phyloP scores from a whole-genome alignment of 2,329 filamentous ascomycete species.

The Exophiala calicioides region DNA sequence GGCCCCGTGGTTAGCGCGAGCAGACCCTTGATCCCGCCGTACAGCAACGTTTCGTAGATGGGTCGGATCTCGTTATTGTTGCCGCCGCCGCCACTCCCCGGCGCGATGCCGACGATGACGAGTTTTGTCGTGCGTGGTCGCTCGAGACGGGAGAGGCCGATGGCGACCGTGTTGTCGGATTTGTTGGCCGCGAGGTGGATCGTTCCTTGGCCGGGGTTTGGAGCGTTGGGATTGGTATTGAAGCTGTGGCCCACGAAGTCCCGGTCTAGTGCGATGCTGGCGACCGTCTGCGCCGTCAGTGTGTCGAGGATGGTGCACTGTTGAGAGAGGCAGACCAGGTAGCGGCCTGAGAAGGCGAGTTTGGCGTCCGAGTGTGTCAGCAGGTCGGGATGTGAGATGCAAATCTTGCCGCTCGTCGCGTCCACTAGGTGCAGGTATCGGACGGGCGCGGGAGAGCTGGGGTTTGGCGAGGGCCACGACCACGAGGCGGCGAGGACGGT shows the following conservation, averaged over 20 bases:
- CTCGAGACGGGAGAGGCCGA: slow-evolving; percentile 14
- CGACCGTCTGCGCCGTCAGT: slow-evolving; percentile 49
- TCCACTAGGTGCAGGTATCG: slow-evolving; percentile 73
- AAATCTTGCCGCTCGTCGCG: slow-evolving; percentile 65
- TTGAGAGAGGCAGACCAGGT: slow-evolving; percentile 73
- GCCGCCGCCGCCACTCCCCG: not conserved
- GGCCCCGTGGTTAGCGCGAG: slow-evolving; percentile 18
- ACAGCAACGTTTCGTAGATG: slow-evolving; percentile 15
- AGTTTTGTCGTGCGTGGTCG: slow-evolving; percentile 10
- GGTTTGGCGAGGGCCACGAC: slow-evolving; percentile 37
- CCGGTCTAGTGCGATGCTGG: slow-evolving; percentile 12
- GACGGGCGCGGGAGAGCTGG: slow-evolving; percentile 55
- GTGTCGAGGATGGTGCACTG: slow-evolving; percentile 80
- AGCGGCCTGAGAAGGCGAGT: slow-evolving; percentile 71
- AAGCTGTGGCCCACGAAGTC: no score
- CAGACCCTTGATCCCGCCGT: slow-evolving; percentile 13
- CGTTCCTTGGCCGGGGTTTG: slow-evolving; percentile 7
- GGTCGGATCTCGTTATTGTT: slow-evolving; percentile 9
- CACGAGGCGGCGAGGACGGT: slow-evolving; percentile 69
- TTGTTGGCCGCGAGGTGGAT: slow-evolving; percentile 22
- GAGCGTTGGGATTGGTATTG: no score
- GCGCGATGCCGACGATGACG: slow-evolving; percentile 10
- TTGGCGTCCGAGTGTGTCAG: slow-evolving; percentile 66
- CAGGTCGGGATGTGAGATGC: slow-evolving; percentile 66
- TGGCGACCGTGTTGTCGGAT: slow-evolving; percentile 23